phyloP scores from a whole-genome alignment of 495 filamentous ascomycete species.

The Lichenothelia convexa region DNA sequence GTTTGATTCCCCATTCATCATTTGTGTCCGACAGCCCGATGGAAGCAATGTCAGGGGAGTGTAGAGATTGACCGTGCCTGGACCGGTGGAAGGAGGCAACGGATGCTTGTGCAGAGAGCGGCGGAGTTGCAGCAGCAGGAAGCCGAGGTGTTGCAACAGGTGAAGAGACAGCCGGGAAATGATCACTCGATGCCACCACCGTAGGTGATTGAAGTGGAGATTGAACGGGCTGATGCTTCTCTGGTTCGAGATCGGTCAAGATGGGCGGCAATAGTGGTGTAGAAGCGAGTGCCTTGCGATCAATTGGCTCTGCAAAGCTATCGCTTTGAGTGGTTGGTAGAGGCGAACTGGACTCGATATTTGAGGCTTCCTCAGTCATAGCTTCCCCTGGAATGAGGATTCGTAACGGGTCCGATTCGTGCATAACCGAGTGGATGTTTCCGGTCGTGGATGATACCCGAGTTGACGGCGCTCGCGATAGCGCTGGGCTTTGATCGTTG shows the following conservation, averaged over 20 bases:
- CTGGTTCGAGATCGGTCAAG: slow-evolving; percentile 35
- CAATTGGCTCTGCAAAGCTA: slow-evolving; percentile 25
- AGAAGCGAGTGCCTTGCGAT: slow-evolving; percentile 39
- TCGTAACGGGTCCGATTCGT: background rate
- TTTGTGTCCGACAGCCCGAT: slow-evolving; percentile 42
- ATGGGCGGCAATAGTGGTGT: slow-evolving; percentile 73
- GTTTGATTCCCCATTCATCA: slow-evolving; percentile 64
- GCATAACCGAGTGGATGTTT: slow-evolving; percentile 20
- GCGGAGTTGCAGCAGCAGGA: slow-evolving; percentile 45
- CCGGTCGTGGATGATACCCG: slow-evolving; percentile 52
- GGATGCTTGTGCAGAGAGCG: slow-evolving; percentile 64
- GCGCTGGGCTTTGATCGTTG: slow-evolving; percentile 24
- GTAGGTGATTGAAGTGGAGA: slow-evolving; percentile 75
- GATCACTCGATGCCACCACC: slow-evolving; percentile 27
- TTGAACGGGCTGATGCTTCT: slow-evolving; percentile 29
- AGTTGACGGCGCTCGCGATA: slow-evolving; percentile 40
- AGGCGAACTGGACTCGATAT: background rate
- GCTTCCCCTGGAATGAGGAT: background rate
- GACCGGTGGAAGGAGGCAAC: slow-evolving; percentile 45
- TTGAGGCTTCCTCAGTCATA: background rate
- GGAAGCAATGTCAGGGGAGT: slow-evolving; percentile 39
- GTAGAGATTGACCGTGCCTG: slow-evolving; percentile 25
- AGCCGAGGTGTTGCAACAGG: slow-evolving; percentile 25
- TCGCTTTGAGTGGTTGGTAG: background rate
- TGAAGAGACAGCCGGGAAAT: slow-evolving; percentile 23